phyloP scores from a whole-genome alignment of 345 rosid species.

The Arabidopsis thaliana region DNA sequence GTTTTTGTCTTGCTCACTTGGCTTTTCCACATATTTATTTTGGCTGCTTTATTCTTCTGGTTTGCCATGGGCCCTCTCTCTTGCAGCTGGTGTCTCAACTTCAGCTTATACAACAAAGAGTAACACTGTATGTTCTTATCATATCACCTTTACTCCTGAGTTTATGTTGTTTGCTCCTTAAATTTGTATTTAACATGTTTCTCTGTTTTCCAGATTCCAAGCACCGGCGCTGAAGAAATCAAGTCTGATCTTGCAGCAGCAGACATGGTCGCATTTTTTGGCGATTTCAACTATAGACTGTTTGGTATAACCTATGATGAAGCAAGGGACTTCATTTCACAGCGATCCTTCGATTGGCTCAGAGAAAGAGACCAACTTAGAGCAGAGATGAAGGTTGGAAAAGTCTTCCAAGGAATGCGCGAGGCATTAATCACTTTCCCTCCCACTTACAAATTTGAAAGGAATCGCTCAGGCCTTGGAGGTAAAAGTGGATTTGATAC shows the following conservation, averaged over 20 bases:
- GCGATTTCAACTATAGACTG: conserved; percentile 94
- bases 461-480: conserved; percentile 78
- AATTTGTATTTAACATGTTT: conserved; percentile 34
- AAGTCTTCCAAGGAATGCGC: conserved; percentile 98
- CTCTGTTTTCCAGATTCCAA: conserved; percentile 39
- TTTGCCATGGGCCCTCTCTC: conserved; percentile 76
- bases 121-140: conserved; percentile 63
- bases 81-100: conserved; percentile 88
- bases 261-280: conserved; percentile 88
- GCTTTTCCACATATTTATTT: conserved; percentile 77
- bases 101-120: conserved; percentile 59
- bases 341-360: conserved; percentile 95
- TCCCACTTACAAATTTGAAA: conserved; percentile 94
- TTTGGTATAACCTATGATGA: conserved; percentile 96
- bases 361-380: conserved; percentile 94
- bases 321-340: conserved; percentile 96
- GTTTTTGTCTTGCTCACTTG: conserved; percentile 87
- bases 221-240: conserved; percentile 54
- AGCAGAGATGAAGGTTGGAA: conserved; percentile 89
- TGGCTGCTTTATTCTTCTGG: conserved; percentile 92
- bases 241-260: conserved; percentile 89
- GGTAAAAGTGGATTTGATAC: conserved; percentile 52
- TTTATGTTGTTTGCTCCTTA: conserved; percentile 21
- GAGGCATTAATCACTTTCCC: conserved; percentile 91
- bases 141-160: conserved; percentile 1